Percentiles rank a stretch among this genome's conserved stretches.
Conservation (phyloP, 345 rosid species). For the Garcia nutans region DNA sequence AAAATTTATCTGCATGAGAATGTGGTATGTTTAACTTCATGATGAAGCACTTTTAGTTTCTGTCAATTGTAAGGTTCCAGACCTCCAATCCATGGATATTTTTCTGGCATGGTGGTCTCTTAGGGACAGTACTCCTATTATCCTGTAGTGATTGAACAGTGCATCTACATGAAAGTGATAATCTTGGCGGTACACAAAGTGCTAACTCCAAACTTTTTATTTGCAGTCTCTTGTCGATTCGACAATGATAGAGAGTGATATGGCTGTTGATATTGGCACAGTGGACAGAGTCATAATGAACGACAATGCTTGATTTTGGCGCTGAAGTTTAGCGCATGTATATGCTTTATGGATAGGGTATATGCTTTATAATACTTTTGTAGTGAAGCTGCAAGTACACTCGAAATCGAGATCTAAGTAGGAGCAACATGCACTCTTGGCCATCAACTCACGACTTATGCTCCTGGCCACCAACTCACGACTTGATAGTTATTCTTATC, state of each 20-base stretch:
- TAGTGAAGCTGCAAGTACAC: not conserved
- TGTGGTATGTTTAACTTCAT: not conserved
- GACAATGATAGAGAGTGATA: conserved; percentile 32
- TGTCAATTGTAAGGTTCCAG: not conserved
- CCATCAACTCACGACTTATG: no score
- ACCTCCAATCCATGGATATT: not conserved
- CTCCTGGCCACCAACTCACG: no score
- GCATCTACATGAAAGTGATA: not conserved
- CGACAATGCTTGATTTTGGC: conserved; percentile 25
- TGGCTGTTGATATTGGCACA: conserved; percentile 36
- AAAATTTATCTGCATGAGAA: not conserved
- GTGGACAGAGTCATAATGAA: conserved; percentile 34
- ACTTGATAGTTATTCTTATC: not conserved
- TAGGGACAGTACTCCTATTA: not conserved
- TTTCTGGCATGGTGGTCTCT: not conserved
- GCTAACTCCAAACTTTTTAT: not conserved
- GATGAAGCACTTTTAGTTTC: not conserved
- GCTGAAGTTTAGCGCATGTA: not conserved
- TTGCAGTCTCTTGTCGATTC: conserved; percentile 58
- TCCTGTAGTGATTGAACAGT: not conserved
- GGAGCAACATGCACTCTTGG: no score
- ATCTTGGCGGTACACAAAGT: not conserved
- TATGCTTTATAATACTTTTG: not conserved
- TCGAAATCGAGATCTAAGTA: no score
- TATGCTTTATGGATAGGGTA: not conserved